Percentiles rank a stretch among this genome's conserved stretches.
Evolutionary conservation across 352 stramenopile species (phyloP).

Genomic region (Pythium diclinum): DNA sequence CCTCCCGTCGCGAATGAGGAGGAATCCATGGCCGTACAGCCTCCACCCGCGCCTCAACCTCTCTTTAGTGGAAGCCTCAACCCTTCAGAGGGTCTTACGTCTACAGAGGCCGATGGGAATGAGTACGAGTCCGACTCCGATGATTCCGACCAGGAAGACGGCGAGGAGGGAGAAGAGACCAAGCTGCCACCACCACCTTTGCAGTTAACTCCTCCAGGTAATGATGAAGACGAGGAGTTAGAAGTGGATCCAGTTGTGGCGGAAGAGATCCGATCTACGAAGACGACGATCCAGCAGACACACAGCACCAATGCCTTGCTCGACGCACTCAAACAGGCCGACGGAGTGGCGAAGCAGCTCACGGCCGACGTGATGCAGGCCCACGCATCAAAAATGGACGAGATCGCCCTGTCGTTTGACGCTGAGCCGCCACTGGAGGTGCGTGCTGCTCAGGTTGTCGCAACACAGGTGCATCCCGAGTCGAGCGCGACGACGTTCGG

Average conservation of each 20-base stretch:
- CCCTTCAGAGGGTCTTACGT: not conserved
- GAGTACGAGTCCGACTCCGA: conserved; percentile 8
- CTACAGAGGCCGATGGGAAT: not conserved
- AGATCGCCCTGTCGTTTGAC: conserved; percentile 18
- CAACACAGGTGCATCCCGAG: conserved; percentile 10
- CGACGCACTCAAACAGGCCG: conserved; percentile 1
- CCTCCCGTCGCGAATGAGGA: not conserved
- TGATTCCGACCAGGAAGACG: conserved; percentile 21
- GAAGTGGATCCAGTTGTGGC: conserved; percentile 25
- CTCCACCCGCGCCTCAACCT: conserved; percentile 16
- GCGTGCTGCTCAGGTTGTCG: not conserved
- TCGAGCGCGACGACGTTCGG: conserved; percentile 38
- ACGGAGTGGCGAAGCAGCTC: not conserved
- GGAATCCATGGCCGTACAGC: not conserved
- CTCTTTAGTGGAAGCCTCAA: conserved; percentile 16
- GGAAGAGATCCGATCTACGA: conserved; percentile 18
- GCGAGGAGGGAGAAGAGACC: not conserved
- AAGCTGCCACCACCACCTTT: conserved; percentile 6
- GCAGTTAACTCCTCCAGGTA: not conserved
- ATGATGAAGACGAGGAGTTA: conserved; percentile 25
- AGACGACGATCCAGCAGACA: not conserved
- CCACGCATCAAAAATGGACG: conserved; percentile 14
- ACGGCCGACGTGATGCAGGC: not conserved
- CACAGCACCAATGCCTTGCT: conserved; percentile 10
- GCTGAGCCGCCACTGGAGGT: not conserved